Percentiles rank a stretch among this genome's conserved stretches.
Conservation (phyloP, 2,329 filamentous ascomycete genomes). For the Epichloe gansuensis region DNA sequence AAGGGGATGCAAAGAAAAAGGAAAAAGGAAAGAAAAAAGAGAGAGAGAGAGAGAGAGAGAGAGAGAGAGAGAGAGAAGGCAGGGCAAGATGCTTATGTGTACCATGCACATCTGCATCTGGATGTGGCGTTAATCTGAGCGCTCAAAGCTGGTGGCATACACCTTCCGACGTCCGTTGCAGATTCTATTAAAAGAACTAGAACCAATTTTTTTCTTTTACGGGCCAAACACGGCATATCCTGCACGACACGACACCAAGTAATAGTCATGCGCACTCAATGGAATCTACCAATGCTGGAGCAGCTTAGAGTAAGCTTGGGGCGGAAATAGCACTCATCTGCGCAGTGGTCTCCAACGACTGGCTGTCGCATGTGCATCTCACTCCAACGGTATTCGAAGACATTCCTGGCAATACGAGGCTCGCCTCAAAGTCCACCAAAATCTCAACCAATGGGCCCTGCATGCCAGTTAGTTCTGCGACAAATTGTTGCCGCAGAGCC, state of each 20-base stretch:
- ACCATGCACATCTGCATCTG: not conserved
- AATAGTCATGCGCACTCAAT: not conserved
- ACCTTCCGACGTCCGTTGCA: not conserved
- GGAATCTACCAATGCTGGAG: not conserved
- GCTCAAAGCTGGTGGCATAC: not conserved
- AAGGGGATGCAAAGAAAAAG: too few species aligned
- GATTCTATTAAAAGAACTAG: not conserved
- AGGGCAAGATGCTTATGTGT: not conserved
- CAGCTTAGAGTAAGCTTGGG: not conserved
- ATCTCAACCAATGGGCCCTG: not conserved
- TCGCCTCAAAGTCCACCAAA: not conserved
- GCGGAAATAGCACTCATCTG: not conserved
- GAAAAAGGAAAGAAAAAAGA: rapidly evolving
- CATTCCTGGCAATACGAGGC: not conserved
- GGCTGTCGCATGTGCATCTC: not conserved
- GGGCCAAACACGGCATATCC: not conserved
- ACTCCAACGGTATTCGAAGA: not conserved
- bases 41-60: not conserved
- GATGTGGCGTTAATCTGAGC: not conserved
- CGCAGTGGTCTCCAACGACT: not conserved
- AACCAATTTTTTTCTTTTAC: not conserved
- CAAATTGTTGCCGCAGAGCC: not conserved
- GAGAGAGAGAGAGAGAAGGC: not conserved
- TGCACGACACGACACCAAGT: not conserved
- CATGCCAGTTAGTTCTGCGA: not conserved